phyloP scores from a whole-genome alignment of 164 flowering plant genomes.

The Litsea cubeba region DNA sequence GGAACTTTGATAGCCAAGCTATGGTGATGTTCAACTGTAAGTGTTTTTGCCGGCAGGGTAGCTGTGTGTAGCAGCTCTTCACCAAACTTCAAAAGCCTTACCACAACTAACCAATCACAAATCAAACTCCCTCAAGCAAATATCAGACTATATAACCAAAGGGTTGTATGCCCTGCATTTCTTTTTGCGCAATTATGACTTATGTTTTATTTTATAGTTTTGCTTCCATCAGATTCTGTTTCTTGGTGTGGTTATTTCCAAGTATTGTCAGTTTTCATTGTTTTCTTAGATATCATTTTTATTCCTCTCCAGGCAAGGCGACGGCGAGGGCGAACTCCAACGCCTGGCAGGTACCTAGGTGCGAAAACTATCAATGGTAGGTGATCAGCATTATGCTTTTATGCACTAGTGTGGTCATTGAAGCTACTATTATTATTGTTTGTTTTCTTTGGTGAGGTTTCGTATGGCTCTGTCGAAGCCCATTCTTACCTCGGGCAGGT shows the following conservation, averaged over 20 bases:
- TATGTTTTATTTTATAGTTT: neutral
- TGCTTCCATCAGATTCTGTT: constrained; percentile 1
- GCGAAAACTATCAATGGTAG: constrained; percentile 51
- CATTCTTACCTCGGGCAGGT: too few species aligned
- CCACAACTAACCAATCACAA: constrained; percentile 57
- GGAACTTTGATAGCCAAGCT: constrained; percentile 16
- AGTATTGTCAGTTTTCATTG: neutral
- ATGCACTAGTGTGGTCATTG: neutral
- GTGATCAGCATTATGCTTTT: constrained; percentile 5
- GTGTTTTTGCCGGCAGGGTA: constrained; percentile 81
- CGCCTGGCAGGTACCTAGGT: constrained; percentile 87
- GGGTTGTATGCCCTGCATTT: constrained; percentile 99
- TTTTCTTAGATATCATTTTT: constrained; percentile 5
- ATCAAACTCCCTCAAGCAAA: constrained; percentile 59
- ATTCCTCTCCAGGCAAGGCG: constrained; percentile 51
- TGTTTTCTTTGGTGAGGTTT: too few species aligned
- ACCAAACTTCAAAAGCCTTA: constrained; percentile 54
- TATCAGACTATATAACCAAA: constrained; percentile 52
- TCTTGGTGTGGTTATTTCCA: neutral
- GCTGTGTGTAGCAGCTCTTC: constrained; percentile 98
- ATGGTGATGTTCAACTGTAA: constrained; percentile 44
- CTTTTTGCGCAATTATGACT: constrained; percentile 31
- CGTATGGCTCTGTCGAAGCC: too few species aligned
- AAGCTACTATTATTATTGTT: neutral
- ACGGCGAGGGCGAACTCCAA: constrained; percentile 81